These are phyloP conservation scores for Syncephalastrum racemosum DNA, from an alignment of 371 early-diverging fungal species.

Conservation along the genomic window DNA sequence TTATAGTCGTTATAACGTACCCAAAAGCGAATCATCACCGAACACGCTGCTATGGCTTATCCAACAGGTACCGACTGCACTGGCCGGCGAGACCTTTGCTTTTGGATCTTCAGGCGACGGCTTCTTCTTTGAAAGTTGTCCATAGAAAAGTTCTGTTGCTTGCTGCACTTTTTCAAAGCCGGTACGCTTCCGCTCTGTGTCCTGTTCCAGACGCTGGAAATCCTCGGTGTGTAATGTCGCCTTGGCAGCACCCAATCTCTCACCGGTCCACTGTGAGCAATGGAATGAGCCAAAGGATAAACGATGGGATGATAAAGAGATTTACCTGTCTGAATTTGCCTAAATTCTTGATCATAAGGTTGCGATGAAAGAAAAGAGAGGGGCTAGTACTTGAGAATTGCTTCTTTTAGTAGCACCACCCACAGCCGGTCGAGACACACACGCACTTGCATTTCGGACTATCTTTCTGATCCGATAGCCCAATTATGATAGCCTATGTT, in stretches of 20 bases:
- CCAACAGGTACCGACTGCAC: slow-evolving; percentile 63
- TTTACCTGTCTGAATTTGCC: slow-evolving; percentile 70
- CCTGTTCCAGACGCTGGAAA: slow-evolving; percentile 39
- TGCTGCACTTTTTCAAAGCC: slow-evolving; percentile 38
- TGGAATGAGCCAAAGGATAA: not conserved
- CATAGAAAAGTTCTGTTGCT: slow-evolving; percentile 24
- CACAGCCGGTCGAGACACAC: no score
- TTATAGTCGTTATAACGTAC: slow-evolving; percentile 28
- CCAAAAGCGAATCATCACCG: slow-evolving; percentile 59
- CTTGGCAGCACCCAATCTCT: slow-evolving; percentile 49
- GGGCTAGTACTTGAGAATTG: no score
- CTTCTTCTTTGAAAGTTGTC: slow-evolving; percentile 50
- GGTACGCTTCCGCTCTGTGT: slow-evolving; percentile 30
- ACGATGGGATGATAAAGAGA: not conserved
- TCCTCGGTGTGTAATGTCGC: slow-evolving; percentile 46
- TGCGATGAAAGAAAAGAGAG: slow-evolving; percentile 10
- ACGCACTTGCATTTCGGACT: no score
- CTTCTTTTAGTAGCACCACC: no score
- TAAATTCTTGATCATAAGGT: slow-evolving; percentile 62
- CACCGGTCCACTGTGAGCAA: slow-evolving; percentile 46
- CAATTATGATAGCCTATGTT: no score
- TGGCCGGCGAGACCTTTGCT: slow-evolving; percentile 56
- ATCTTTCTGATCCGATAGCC: no score
- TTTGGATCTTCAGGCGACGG: slow-evolving; percentile 61
- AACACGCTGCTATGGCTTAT: slow-evolving; percentile 55